These are phyloP conservation scores for Fusarium illudens DNA, from an alignment of 2,329 filamentous ascomycete genomes.

Conservation along the genomic window DNA sequence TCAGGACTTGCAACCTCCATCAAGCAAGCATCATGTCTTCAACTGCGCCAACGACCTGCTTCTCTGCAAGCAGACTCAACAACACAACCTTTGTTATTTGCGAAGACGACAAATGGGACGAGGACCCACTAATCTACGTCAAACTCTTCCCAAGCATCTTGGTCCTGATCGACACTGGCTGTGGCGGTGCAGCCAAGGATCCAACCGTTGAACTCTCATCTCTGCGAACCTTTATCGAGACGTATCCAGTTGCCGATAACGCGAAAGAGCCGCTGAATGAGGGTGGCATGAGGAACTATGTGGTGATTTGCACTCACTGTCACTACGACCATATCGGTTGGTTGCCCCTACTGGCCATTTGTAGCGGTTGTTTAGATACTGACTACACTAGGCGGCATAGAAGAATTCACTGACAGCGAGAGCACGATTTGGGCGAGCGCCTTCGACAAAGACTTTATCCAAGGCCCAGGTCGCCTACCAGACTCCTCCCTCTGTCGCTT, in stretches of 20 bases:
- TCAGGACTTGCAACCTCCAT: not conserved
- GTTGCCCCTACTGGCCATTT: conserved; percentile 17
- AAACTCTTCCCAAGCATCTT: conserved; percentile 51
- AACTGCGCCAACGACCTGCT: not conserved
- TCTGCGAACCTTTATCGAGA: conserved; percentile 54
- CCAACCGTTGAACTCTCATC: conserved; percentile 38
- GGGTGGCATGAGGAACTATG: conserved; percentile 45
- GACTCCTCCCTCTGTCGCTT: conserved; percentile 52
- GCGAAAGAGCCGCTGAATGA: conserved; percentile 49
- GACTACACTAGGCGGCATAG: conserved; percentile 43
- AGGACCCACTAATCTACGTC: conserved; percentile 57
- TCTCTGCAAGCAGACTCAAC: conserved; percentile 44
- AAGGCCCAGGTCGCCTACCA: conserved; percentile 45
- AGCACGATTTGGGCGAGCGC: conserved; percentile 45
- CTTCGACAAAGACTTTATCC: conserved; percentile 50
- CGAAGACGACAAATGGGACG: conserved; percentile 54
- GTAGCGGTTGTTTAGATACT: not conserved
- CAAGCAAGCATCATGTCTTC: not conserved
- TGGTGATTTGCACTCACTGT: conserved; percentile 56
- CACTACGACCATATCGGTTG: conserved; percentile 54
- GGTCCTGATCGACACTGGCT: conserved; percentile 57
- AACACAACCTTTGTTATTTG: conserved; percentile 53
- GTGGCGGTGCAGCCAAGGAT: conserved; percentile 47
- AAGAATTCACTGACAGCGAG: conserved; percentile 43
- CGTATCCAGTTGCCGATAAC: conserved; percentile 48